A percentile compares a stretch with the other conserved stretches of the same genome.
These are phyloP conservation scores for Globisporangium camurandrum DNA, from an alignment of 352 stramenopile species.

Conservation along the genomic window DNA sequence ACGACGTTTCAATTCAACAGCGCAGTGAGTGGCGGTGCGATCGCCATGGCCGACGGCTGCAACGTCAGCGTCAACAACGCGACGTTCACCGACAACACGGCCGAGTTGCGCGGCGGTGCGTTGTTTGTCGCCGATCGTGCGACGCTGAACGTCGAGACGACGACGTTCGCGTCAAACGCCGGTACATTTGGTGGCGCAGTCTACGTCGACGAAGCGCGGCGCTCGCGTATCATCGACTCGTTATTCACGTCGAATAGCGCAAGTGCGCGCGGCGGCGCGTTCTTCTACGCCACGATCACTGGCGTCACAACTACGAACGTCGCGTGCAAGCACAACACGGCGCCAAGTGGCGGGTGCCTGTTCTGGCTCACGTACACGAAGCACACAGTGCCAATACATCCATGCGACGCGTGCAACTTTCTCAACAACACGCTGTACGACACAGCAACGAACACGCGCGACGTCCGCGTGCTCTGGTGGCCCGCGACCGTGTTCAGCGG, in stretches of 20 bases:
- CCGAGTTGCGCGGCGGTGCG: constrained; percentile 18
- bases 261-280: constrained; percentile 27
- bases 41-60: constrained; percentile 13
- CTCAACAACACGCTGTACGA: constrained; percentile 43
- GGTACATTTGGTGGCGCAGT: constrained; percentile 30
- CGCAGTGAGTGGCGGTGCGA: constrained; percentile 23
- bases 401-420: constrained; percentile 31
- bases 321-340: constrained; percentile 27
- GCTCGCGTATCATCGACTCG: constrained; percentile 11
- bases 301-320: constrained; percentile 18
- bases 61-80: constrained; percentile 8
- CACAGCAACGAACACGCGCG: constrained; percentile 48
- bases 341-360: constrained; percentile 47
- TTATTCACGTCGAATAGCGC: constrained; percentile 30
- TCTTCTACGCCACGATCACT: constrained; percentile 31
- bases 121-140: constrained; percentile 24
- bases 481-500: constrained; percentile 35
- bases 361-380: constrained; percentile 45
- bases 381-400: constrained; percentile 12
- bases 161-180: constrained; percentile 21
- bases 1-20: constrained; percentile 31
- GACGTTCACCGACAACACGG: constrained; percentile 20
- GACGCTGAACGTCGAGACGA: constrained; percentile 9
- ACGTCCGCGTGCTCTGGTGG: constrained; percentile 54
- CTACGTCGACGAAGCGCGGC: constrained; percentile 17